A percentile compares a stretch with the other conserved stretches of the same genome.
Conservation (phyloP, 805 yeast genomes). For the Starmera dryadoides region DNA sequence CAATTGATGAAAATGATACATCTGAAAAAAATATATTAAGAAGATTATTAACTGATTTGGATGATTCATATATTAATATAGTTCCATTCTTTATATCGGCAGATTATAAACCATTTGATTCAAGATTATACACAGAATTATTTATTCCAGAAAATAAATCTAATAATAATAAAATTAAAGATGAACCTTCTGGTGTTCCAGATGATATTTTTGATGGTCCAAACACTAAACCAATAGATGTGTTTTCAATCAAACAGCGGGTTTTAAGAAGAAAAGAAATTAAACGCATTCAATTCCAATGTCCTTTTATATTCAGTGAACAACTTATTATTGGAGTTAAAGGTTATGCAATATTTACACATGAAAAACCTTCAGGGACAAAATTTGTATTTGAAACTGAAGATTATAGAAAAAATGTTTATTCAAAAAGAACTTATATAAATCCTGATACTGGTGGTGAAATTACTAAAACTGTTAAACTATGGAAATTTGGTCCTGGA, state of each 20-base stretch:
- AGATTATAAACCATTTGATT: conserved; percentile 31
- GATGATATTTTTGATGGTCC: conserved; percentile 29
- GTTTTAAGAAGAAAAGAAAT: conserved; percentile 55
- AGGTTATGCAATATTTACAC: conserved; percentile 61
- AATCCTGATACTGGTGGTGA: conserved; percentile 33
- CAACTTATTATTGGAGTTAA: conserved; percentile 55
- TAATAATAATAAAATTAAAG: conserved; percentile 10
- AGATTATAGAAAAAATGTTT: conserved; percentile 45
- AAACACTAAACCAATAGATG: conserved; percentile 32
- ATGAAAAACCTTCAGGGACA: conserved; percentile 43
- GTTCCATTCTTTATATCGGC: conserved; percentile 55
- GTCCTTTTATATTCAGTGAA: conserved; percentile 52
- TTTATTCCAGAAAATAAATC: conserved; percentile 25
- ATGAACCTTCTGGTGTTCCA: conserved; percentile 7
- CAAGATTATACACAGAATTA: conserved; percentile 46
- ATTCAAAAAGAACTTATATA: conserved; percentile 8
- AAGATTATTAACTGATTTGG: conserved; percentile 52
- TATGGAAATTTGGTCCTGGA: conserved; percentile 34
- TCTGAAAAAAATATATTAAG: conserved; percentile 41
- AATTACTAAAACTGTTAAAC: conserved; percentile 27
- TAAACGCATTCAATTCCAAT: conserved; percentile 53
- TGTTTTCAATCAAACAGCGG: conserved; percentile 35
- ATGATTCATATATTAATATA: conserved; percentile 44
- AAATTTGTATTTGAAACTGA: conserved; percentile 47
- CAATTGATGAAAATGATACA: conserved; percentile 36